Evolutionary conservation across 2,329 filamentous ascomycete genomes (phyloP).

Genomic region (Penicillium polonicum): DNA sequence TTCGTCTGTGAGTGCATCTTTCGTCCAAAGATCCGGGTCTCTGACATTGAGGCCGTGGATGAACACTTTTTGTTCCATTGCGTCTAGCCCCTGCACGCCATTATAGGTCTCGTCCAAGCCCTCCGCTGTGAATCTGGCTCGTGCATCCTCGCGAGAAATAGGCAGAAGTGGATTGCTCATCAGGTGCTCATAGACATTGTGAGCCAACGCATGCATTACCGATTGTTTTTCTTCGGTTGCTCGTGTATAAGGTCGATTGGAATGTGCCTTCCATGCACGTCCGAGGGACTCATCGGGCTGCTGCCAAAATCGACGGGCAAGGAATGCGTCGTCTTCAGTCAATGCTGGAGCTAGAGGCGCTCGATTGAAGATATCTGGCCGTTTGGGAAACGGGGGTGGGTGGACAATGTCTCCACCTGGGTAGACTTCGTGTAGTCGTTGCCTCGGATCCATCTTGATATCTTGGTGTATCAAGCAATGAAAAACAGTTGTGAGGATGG

Average conservation of each 20-base stretch:
- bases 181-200: slow-evolving; percentile 36
- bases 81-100: slow-evolving; percentile 4
- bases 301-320: slow-evolving; percentile 32
- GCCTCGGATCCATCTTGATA: background rate
- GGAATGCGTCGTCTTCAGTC: slow-evolving; percentile 22
- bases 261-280: slow-evolving; percentile 8
- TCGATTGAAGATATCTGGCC: slow-evolving; percentile 24
- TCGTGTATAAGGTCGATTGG: slow-evolving; percentile 6
- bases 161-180: slow-evolving; percentile 24
- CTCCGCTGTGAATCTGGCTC: slow-evolving; percentile 7
- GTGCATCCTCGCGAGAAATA: slow-evolving; percentile 12
- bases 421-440: background rate
- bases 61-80: slow-evolving; percentile 2
- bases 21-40: slow-evolving; percentile 4
- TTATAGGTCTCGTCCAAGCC: slow-evolving; percentile 7
- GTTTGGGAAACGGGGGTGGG: background rate
- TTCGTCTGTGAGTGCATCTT: slow-evolving; percentile 3
- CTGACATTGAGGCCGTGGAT: background rate
- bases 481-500: background rate
- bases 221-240: background rate
- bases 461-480: background rate
- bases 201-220: slow-evolving; percentile 24
- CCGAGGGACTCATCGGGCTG: slow-evolving; percentile 25
- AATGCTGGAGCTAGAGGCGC: slow-evolving; percentile 29
- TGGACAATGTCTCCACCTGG: slow-evolving; percentile 1